Evolutionary conservation across 2,329 filamentous ascomycete genomes (phyloP), one percentile per base, ranked within the genome.

Genomic region (Remersonia thermophila): DNA sequence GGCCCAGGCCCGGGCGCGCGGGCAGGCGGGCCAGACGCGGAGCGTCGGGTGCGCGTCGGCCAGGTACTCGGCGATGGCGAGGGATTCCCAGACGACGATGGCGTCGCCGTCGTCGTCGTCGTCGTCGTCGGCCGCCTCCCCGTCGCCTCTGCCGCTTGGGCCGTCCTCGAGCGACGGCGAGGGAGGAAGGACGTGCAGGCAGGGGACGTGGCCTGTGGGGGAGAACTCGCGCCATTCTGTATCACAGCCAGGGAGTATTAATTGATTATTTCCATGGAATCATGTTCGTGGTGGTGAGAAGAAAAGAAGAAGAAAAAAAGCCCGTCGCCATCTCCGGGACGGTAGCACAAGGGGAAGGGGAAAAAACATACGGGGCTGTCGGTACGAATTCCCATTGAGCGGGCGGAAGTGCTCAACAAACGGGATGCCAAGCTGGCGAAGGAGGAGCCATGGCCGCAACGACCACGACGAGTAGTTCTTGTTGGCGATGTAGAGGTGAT

Each of bases 401-500:
- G 55, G 40, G 40, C 55, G 49, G 26, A 65, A 50, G 28, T 56
- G 49, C 40, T 65, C 58, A 7, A 54, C 52, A 37, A 66, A 65
- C 27, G 63, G 60, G 31, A 68, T 57, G 30, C 47, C 38, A 45
- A 66, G 58, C 36, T 57, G 55, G 32, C 56, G 60, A 41, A 68
- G 51, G 17, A 67, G 54, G 7, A 68, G 56, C 62, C 61, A 65
- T 3, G 60, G 57, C 27, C 62, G 55, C 54, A 65, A 58, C 33
- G 62, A 65, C 62, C 62, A 65, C 14, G 60, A 63, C 2, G 60
- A 62, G 50, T 65, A 64, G 42, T 62, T 61, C 36, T 63, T 64
- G 47, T 62, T 62, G 18, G 54, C 59, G 43, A 65, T 61, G 48
- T 55, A 59, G 37, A 65, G 59, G 11, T 54, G 50, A 45, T 58